These are phyloP conservation scores for Jatropha multifida DNA, from an alignment of 441 rosid genomes.

Conservation along the genomic window DNA sequence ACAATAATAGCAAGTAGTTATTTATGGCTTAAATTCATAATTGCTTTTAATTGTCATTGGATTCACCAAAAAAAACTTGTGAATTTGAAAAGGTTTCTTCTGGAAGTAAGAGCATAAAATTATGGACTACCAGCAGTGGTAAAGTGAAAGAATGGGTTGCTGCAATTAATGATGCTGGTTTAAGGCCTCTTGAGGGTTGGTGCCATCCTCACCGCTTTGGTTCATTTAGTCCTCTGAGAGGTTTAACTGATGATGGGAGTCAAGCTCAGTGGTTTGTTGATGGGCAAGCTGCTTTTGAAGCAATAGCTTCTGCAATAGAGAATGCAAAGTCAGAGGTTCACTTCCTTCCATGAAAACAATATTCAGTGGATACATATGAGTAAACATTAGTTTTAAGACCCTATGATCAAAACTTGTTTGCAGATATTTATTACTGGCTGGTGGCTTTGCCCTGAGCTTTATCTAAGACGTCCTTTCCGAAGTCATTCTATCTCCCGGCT, in stretches of 20 bases:
- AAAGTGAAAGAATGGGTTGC: slow-evolving; percentile 94
- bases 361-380: background rate
- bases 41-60: slow-evolving; percentile 4
- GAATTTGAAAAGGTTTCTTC: slow-evolving; percentile 66
- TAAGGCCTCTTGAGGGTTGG: slow-evolving; percentile 96
- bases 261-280: slow-evolving; percentile 97
- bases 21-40: background rate
- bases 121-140: slow-evolving; percentile 65
- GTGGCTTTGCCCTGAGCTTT: slow-evolving; percentile 99
- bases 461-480: slow-evolving; percentile 84
- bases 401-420: slow-evolving; percentile 23
- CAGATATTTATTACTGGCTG: slow-evolving; percentile 99
- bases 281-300: slow-evolving; percentile 92
- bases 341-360: slow-evolving; percentile 20
- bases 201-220: slow-evolving; percentile 99
- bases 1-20: background rate
- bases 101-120: slow-evolving; percentile 78
- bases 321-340: slow-evolving; percentile 95
- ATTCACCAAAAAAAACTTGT: slow-evolving; percentile 23
- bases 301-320: slow-evolving; percentile 84
- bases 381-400: background rate
- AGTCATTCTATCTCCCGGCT: slow-evolving; percentile 70
- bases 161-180: slow-evolving; percentile 92
- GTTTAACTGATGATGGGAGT: slow-evolving; percentile 91
- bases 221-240: slow-evolving; percentile 96